Percentiles rank a stretch among this genome's conserved stretches.
Evolutionary conservation across 1,139 yeast genomes (phyloP).

Genomic region (Yamadazyma dendronema): DNA sequence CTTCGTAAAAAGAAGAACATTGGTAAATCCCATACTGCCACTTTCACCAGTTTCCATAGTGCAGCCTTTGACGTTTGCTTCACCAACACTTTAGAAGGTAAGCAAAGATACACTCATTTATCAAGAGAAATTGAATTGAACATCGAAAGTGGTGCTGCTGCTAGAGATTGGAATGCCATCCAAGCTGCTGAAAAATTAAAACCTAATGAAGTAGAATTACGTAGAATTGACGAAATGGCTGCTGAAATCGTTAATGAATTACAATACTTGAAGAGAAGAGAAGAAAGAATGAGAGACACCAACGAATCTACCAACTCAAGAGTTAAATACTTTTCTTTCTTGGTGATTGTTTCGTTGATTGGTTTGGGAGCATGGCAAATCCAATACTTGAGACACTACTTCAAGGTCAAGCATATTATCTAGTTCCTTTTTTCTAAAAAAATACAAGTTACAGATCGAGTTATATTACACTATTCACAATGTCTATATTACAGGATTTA

Average conservation of each 20-base stretch:
- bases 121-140: constrained; percentile 79
- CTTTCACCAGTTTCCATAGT: constrained; percentile 79
- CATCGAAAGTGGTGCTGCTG: constrained; percentile 93
- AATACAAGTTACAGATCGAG: too few relatives aligned
- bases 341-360: constrained; percentile 65
- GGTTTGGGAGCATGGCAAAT: constrained; percentile 91
- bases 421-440: too few relatives aligned
- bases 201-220: constrained; percentile 87
- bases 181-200: constrained; percentile 91
- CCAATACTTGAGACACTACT: constrained; percentile 85
- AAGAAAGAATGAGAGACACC: constrained; percentile 90
- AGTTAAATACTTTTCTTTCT: constrained; percentile 79
- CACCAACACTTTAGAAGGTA: constrained; percentile 56
- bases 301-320: constrained; percentile 89
- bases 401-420: constrained; percentile 90
- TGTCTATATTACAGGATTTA: not conserved
- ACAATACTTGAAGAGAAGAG: constrained; percentile 81
- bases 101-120: constrained; percentile 33
- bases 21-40: constrained; percentile 65
- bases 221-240: constrained; percentile 79
- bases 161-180: constrained; percentile 95
- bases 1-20: constrained; percentile 64
- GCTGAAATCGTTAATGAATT: constrained; percentile 76
- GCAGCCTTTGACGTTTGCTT: constrained; percentile 92
- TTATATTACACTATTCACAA: too few relatives aligned